Base-by-base conservation (phyloP, 2,329 filamentous ascomycete species). In the Sclerotinia spermophila region DNA sequence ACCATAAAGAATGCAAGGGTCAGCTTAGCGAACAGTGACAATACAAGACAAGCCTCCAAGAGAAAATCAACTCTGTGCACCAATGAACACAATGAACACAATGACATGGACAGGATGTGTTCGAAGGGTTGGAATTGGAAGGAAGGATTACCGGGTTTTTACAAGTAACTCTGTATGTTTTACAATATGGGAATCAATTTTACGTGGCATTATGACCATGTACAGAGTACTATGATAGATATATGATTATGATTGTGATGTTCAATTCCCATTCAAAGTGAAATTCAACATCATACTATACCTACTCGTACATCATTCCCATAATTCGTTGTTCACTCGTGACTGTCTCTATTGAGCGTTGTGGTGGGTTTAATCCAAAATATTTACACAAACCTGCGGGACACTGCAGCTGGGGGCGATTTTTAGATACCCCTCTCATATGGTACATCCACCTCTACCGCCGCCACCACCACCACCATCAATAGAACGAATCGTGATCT, bases 401-500 rank as follows among this genome's bases (percentile, higher is more conserved):
- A 53, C 35, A 33, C 13, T 35, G 48, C 48, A 53, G 48, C 48
- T 53, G 48, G 48, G 15, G 27, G n/a, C 8, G 24, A 35, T 44
- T 64, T 62, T 42, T 10, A 40, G 33, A 38, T 69, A 69, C 67
- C 67, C 62, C 42, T 60, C 51, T 27, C 40, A 38, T 24, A 45
- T 40, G 40, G 64, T 27, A 42, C 21, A 60, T 61, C 30, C 51
- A 42, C 51, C 27, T 27, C 17, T 33, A 11, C 24, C 10, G 48
- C 21, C 42, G 27, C 44, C 60, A n/a, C 42, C 42, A 64, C 11
- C 59, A 45, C 13, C 30, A 35, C 5, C 59, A n/a, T 55, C 40
- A 19, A 19, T 19, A 58, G 38, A 72, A 60, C 48, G 44, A 68
- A 70, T 68, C 62, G 33, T 55, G 13, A 30, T 70, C 69, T 60